A percentile compares a stretch with the other conserved stretches of the same genome.
Evolutionary conservation across 495 filamentous ascomycete genomes (phyloP).

Genomic region (Penicillium angulare): DNA sequence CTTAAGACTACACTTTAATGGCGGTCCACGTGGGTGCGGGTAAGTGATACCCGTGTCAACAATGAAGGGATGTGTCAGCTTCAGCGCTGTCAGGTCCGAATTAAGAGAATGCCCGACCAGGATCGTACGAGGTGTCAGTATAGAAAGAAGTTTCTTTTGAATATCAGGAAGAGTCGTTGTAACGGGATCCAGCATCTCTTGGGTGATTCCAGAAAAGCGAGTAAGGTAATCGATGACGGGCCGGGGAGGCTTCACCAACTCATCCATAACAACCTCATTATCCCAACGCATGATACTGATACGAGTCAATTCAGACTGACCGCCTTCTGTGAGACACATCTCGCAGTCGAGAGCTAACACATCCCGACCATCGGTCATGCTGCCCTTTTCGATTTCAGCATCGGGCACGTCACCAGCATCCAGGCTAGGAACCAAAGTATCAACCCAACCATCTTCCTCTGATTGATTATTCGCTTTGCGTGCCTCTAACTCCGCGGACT

Average conservation of each 20-base stretch:
- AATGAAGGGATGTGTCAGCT: constrained; percentile 86
- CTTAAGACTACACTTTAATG: constrained; percentile 74
- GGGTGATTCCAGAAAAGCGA: constrained; percentile 83
- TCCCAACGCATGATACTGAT: constrained; percentile 87
- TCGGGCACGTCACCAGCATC: constrained; percentile 68
- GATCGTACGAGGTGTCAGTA: constrained; percentile 74
- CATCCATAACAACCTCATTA: constrained; percentile 76
- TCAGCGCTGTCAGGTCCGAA: constrained; percentile 80
- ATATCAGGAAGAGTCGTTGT: constrained; percentile 84
- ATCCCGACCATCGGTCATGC: constrained; percentile 78
- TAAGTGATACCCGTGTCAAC: constrained; percentile 87
- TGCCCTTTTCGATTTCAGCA: constrained; percentile 70
- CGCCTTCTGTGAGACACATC: constrained; percentile 83
- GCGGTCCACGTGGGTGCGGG: constrained; percentile 74
- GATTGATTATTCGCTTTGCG: constrained; percentile 43
- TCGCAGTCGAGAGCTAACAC: constrained; percentile 89
- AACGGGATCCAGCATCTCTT: constrained; percentile 72
- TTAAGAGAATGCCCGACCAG: constrained; percentile 91
- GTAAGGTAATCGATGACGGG: constrained; percentile 90
- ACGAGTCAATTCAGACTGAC: constrained; percentile 76
- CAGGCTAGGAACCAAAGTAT: constrained; percentile 64
- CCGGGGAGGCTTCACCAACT: constrained; percentile 84
- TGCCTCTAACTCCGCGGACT: constrained; percentile 39
- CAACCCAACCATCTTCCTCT: constrained; percentile 73
- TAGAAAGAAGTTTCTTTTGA: constrained; percentile 67